Conservation (phyloP, 257 asterid species). For the Solanum habrochaites region DNA sequence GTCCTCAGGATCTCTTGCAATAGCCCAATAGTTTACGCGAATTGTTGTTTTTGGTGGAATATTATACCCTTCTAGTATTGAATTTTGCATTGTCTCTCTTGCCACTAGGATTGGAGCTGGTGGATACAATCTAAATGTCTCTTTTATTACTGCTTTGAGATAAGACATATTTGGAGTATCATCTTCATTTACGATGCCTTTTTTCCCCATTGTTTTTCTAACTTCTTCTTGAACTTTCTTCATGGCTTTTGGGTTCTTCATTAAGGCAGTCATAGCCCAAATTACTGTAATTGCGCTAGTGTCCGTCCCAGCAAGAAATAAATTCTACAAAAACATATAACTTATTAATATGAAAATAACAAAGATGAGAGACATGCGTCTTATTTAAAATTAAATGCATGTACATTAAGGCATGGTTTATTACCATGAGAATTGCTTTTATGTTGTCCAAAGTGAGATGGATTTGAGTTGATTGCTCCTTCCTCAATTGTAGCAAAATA, state of each 20-base stretch:
- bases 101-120: neutral
- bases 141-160: no score
- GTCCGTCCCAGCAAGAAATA: neutral
- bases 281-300: neutral
- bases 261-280: neutral
- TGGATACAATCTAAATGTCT: neutral
- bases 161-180: neutral
- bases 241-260: neutral
- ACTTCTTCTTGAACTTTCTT: neutral
- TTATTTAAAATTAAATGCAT: neutral
- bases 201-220: neutral
- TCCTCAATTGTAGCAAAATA: constrained; percentile 1
- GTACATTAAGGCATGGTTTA: neutral
- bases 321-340: neutral
- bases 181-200: neutral
- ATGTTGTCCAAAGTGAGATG: constrained; percentile 4
- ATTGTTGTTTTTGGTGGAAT: no score
- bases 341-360: neutral
- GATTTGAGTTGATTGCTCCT: neutral
- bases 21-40: no score
- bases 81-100: neutral
- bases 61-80: neutral
- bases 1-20: no score
- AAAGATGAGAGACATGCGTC: no score
- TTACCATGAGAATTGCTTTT: constrained; percentile 12